Evolutionary conservation across 1,284 basidiomycete genomes (phyloP).

Genomic region (Stygiomarasmius scandens): DNA sequence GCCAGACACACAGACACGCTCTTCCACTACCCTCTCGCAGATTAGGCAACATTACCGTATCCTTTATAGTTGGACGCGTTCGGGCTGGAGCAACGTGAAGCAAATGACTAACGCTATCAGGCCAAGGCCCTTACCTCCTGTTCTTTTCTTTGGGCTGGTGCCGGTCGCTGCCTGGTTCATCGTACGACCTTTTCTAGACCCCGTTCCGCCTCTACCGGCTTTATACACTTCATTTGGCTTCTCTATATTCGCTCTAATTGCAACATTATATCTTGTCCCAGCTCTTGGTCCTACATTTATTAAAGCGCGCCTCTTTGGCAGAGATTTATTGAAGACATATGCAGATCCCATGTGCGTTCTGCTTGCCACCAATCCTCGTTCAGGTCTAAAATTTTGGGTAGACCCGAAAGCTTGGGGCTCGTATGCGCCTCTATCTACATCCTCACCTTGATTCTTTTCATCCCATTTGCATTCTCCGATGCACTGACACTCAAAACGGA

Average conservation of each 20-base stretch:
- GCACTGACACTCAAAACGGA: slow-evolving; percentile 43
- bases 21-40: neutral
- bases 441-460: slow-evolving; percentile 82
- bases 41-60: neutral
- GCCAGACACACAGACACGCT: neutral
- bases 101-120: slow-evolving; percentile 16
- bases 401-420: slow-evolving; percentile 93
- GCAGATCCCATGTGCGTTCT: slow-evolving; percentile 69
- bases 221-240: slow-evolving; percentile 79
- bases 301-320: slow-evolving; percentile 76
- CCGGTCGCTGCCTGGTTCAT: slow-evolving; percentile 75
- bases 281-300: slow-evolving; percentile 75
- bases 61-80: neutral
- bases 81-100: neutral
- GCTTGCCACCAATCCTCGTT: neutral
- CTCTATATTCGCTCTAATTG: slow-evolving; percentile 77
- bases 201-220: slow-evolving; percentile 66
- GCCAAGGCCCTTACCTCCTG: slow-evolving; percentile 54
- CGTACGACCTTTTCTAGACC: slow-evolving; percentile 66
- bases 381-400: slow-evolving; percentile 33
- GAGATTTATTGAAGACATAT: slow-evolving; percentile 81
- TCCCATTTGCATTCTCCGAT: slow-evolving; percentile 86
- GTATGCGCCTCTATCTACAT: slow-evolving; percentile 92
- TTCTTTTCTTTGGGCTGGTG: slow-evolving; percentile 56
- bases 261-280: slow-evolving; percentile 75